These are phyloP conservation scores for Stagonosporopsis chrysanthemi DNA, from an alignment of 2,329 filamentous ascomycete genomes.

Conservation along the genomic window DNA sequence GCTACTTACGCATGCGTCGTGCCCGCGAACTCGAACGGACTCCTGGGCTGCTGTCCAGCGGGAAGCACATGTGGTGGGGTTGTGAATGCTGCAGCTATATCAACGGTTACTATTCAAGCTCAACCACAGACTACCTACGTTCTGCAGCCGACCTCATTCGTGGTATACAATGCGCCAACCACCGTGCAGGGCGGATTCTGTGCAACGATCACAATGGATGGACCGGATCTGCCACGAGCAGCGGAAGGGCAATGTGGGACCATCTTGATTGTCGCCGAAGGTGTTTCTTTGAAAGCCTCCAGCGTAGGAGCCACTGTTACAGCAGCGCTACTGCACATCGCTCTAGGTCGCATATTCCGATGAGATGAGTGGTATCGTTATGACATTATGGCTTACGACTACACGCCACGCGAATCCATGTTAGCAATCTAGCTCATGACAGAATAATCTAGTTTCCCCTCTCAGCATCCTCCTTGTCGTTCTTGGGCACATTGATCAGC, in stretches of 20 bases:
- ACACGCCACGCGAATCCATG: conserved; percentile 20
- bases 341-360: conserved; percentile 38
- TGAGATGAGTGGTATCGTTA: conserved; percentile 3
- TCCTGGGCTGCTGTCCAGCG: conserved; percentile 50
- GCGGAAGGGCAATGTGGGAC: conserved; percentile 48
- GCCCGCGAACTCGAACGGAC: conserved; percentile 40
- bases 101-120: conserved; percentile 47
- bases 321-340: conserved; percentile 34
- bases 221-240: conserved; percentile 45
- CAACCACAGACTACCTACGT: conserved; percentile 40
- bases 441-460: conserved; percentile 50
- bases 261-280: conserved; percentile 46
- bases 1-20: conserved; percentile 44
- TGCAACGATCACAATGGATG: conserved; percentile 47
- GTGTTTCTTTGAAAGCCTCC: conserved; percentile 25
- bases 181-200: conserved; percentile 44
- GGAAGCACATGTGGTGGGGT: conserved; percentile 44
- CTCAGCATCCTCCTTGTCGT: conserved; percentile 60
- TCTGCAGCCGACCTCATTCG: conserved; percentile 40
- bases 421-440: conserved; percentile 14
- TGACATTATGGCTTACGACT: conserved; percentile 33
- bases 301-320: conserved; percentile 28
- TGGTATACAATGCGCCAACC: conserved; percentile 32
- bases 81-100: conserved; percentile 44
- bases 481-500: conserved; percentile 62